phyloP scores from a whole-genome alignment of 768 basidiomycete species.

The Hydnomerulius pinastri region DNA sequence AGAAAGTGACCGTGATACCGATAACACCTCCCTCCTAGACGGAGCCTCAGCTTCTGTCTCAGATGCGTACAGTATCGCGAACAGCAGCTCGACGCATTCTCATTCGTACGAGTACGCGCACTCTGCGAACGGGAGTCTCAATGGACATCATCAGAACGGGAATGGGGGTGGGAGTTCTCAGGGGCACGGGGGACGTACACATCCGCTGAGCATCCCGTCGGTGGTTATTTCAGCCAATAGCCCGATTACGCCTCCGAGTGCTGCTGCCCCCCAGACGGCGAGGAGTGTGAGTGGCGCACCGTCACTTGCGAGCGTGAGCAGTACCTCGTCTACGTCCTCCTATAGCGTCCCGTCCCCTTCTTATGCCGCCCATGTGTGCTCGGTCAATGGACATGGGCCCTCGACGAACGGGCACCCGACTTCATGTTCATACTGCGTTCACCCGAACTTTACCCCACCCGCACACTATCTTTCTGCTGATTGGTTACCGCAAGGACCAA shows the following conservation, averaged over 20 bases:
- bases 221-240: constrained; percentile 29
- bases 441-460: constrained; percentile 5
- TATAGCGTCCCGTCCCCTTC: background rate
- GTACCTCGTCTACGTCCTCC: constrained; percentile 20
- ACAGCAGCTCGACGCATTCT: constrained; percentile 27
- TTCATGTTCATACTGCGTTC: constrained; percentile 5
- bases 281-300: constrained; percentile 25
- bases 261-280: background rate
- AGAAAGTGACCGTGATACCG: constrained; percentile 24
- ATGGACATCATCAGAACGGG: no score
- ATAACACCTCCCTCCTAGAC: constrained; percentile 26
- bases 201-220: constrained; percentile 21
- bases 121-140: background rate
- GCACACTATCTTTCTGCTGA: constrained; percentile 28
- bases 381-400: no score
- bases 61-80: constrained; percentile 28
- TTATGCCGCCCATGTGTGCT: no score
- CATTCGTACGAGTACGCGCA: constrained; percentile 19
- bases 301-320: constrained; percentile 22
- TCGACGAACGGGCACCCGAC: no score
- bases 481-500: constrained; percentile 21
- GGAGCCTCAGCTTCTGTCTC: constrained; percentile 21
- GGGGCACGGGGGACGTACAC: background rate
- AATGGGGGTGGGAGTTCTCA: no score
- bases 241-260: constrained; percentile 4